Evolutionary conservation across 441 rosid genomes (phyloP).

Genomic region (Populus trichocarpa): DNA sequence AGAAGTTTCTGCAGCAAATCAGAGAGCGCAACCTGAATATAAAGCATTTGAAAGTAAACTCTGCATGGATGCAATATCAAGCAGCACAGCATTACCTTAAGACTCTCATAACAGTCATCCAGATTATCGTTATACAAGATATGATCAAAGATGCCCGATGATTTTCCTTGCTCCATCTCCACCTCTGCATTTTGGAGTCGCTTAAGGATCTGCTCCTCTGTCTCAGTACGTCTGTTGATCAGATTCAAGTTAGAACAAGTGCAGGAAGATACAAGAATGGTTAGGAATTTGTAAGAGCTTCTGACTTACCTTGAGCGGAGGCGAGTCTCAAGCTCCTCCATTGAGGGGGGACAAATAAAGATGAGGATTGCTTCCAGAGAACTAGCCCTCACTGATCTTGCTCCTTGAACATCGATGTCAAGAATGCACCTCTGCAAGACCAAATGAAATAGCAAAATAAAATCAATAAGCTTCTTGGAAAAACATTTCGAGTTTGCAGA

Average conservation of each 20-base stretch:
- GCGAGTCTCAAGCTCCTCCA: slow-evolving; percentile 70
- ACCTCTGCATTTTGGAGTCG: slow-evolving; percentile 69
- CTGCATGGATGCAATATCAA: not conserved
- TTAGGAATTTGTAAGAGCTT: not conserved
- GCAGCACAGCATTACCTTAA: slow-evolving; percentile 54
- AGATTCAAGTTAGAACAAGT: slow-evolving; percentile 8
- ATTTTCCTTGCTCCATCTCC: slow-evolving; percentile 72
- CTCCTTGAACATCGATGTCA: slow-evolving; percentile 97
- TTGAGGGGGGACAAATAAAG: slow-evolving; percentile 81
- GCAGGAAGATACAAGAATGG: slow-evolving; percentile 4
- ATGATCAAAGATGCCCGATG: slow-evolving; percentile 62
- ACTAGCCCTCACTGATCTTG: slow-evolving; percentile 64
- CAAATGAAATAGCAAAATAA: not conserved
- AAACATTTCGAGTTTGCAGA: not conserved
- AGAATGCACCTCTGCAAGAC: slow-evolving; percentile 73
- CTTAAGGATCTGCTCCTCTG: slow-evolving; percentile 75
- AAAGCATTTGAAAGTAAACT: not conserved
- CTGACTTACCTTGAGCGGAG: slow-evolving; percentile 69
- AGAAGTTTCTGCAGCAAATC: slow-evolving; percentile 43
- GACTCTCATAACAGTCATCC: slow-evolving; percentile 67
- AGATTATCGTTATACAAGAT: slow-evolving; percentile 64
- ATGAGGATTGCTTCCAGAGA: slow-evolving; percentile 74
- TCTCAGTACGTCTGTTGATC: slow-evolving; percentile 73
- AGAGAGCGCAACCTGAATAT: not conserved
- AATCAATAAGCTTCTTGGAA: not conserved